Conservation (phyloP, 352 stramenopile genomes). For the Pythium aquatile region DNA sequence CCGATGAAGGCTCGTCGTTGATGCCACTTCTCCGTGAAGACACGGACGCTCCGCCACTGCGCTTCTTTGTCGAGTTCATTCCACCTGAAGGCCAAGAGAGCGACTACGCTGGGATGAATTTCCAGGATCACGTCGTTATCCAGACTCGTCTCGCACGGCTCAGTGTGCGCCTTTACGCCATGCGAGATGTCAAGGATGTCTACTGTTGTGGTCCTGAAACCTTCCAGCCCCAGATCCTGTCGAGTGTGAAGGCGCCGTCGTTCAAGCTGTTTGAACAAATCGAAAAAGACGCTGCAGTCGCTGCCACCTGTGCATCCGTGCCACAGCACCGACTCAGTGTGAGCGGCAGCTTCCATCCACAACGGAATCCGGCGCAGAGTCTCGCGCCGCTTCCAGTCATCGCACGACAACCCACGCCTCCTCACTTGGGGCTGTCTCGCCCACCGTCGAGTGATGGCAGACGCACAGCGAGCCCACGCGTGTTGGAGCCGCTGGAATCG, state of each 20-base stretch:
- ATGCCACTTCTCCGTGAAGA: slow-evolving; percentile 30
- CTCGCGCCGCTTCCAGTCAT: slow-evolving; percentile 22
- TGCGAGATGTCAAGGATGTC: slow-evolving; percentile 16
- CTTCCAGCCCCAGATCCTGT: slow-evolving; percentile 32
- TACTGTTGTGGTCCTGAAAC: slow-evolving; percentile 6
- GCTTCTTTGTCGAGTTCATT: slow-evolving; percentile 43
- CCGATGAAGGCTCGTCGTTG: slow-evolving; percentile 11
- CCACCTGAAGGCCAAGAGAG: slow-evolving; percentile 34
- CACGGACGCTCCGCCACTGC: background rate
- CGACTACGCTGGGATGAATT: slow-evolving; percentile 57
- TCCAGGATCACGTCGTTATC: slow-evolving; percentile 65
- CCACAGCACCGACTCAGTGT: slow-evolving; percentile 13
- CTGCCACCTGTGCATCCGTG: background rate
- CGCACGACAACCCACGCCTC: slow-evolving; percentile 8
- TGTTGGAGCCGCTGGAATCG: slow-evolving; percentile 18
- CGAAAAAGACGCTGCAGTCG: slow-evolving; percentile 20
- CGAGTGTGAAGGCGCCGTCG: slow-evolving; percentile 40
- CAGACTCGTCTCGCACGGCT: slow-evolving; percentile 58
- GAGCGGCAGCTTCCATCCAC: slow-evolving; percentile 37
- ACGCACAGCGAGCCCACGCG: slow-evolving; percentile 20
- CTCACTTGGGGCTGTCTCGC: background rate
- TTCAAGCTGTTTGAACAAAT: slow-evolving; percentile 62
- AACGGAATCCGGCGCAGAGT: slow-evolving; percentile 23
- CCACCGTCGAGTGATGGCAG: slow-evolving; percentile 3
- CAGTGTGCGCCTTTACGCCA: slow-evolving; percentile 37